These are phyloP conservation scores for Lepiota venenata DNA, from an alignment of 768 basidiomycete species.

Conservation along the genomic window DNA sequence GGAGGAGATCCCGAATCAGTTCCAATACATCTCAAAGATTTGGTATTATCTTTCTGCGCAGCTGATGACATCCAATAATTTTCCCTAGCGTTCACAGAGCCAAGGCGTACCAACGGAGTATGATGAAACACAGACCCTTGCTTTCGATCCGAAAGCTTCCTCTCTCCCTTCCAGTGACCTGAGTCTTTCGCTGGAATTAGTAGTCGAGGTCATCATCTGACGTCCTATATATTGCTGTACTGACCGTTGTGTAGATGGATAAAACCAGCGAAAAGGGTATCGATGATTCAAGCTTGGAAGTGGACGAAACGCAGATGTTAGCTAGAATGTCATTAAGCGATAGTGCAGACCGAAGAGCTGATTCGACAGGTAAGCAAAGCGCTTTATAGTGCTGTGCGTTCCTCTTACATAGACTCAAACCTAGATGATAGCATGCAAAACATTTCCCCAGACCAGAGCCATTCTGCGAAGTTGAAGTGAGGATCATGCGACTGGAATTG, in stretches of 20 bases:
- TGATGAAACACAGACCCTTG: conserved; percentile 50
- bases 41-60: conserved; percentile 35
- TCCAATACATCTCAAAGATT: conserved; percentile 51
- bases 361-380: background rate
- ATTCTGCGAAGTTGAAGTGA: background rate
- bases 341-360: background rate
- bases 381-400: background rate
- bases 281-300: background rate
- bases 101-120: conserved; percentile 20
- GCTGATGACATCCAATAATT: background rate
- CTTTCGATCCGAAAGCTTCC: background rate
- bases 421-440: background rate
- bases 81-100: conserved; percentile 14
- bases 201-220: background rate
- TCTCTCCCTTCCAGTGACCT: background rate
- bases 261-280: background rate
- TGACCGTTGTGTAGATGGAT: background rate
- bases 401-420: background rate
- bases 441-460: background rate
- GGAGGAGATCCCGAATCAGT: conserved; percentile 47
- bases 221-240: background rate
- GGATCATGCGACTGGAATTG: background rate
- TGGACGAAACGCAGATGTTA: conserved; percentile 5
- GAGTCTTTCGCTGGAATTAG: background rate
- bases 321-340: conserved; percentile 8